phyloP scores from a whole-genome alignment of 148 eudicot species.

The Silene conica region DNA sequence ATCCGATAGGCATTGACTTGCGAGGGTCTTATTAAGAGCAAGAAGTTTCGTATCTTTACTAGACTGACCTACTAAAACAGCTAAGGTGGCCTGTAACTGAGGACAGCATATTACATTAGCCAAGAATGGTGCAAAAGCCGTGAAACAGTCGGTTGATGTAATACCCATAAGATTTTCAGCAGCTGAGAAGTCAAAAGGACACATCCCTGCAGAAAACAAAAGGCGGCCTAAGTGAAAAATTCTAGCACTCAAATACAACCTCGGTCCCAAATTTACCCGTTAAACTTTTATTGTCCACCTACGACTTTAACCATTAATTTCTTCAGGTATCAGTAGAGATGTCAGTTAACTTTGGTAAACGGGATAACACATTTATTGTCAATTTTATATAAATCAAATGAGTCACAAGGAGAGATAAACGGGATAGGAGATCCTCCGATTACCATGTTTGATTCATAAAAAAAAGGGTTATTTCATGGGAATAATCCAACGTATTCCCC shows the following conservation, averaged over 20 bases:
- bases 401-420: too few species aligned
- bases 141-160: slow-evolving; percentile 74
- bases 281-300: too few species aligned
- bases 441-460: too few species aligned
- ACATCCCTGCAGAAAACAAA: slow-evolving; percentile 49
- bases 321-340: too few species aligned
- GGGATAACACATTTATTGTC: too few species aligned
- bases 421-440: too few species aligned
- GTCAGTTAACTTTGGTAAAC: too few species aligned
- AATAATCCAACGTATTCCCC: too few species aligned
- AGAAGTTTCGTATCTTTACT: slow-evolving; percentile 59
- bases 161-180: slow-evolving; percentile 57
- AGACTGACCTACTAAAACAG: slow-evolving; percentile 75
- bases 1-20: slow-evolving; percentile 75
- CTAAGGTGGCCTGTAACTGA: slow-evolving; percentile 76
- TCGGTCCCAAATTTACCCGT: too few species aligned
- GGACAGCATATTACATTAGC: slow-evolving; percentile 97
- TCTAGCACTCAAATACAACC: not conserved
- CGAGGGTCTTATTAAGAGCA: slow-evolving; percentile 62
- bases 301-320: too few species aligned
- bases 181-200: slow-evolving; percentile 63
- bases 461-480: too few species aligned
- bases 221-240: not conserved
- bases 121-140: slow-evolving; percentile 57
- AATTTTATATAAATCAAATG: too few species aligned